These are phyloP conservation scores for Nicotiana obtusifolia DNA, from an alignment of 257 asterid genomes.

Conservation along the genomic window DNA sequence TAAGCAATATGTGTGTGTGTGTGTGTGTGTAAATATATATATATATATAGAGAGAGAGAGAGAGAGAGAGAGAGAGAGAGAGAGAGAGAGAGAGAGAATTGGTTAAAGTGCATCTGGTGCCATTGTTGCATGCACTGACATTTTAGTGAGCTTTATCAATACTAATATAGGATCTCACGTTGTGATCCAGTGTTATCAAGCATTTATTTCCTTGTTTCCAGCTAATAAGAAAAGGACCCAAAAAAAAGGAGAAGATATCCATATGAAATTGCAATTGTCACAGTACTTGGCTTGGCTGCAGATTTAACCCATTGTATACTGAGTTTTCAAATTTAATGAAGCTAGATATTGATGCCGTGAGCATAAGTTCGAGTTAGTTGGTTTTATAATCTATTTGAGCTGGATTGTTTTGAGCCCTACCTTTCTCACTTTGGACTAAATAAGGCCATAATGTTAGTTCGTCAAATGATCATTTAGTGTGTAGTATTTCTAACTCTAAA, in stretches of 20 bases:
- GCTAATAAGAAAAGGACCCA: neutral
- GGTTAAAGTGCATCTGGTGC: neutral
- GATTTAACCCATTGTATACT: no score
- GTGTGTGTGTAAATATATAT: no score
- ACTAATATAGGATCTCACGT: neutral
- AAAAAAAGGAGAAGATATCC: neutral
- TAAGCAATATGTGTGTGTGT: neutral
- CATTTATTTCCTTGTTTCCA: neutral
- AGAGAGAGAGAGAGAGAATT: neutral
- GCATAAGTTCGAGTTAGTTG: neutral
- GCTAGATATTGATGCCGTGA: neutral
- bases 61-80: neutral
- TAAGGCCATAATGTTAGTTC: neutral
- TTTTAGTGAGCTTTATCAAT: neutral
- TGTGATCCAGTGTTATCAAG: neutral
- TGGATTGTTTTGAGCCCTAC: neutral
- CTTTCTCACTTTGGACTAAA: neutral
- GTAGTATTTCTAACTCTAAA: neutral
- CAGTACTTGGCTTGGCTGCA: no score
- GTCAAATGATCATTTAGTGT: neutral
- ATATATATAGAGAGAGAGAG: neutral
- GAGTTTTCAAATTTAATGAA: neutral
- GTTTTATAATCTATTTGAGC: neutral
- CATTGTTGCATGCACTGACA: neutral
- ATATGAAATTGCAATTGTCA: no score